Percentiles rank a stretch among this genome's conserved stretches.
phyloP scores from a whole-genome alignment of 305 asterid genomes.

The Lippia alba region DNA sequence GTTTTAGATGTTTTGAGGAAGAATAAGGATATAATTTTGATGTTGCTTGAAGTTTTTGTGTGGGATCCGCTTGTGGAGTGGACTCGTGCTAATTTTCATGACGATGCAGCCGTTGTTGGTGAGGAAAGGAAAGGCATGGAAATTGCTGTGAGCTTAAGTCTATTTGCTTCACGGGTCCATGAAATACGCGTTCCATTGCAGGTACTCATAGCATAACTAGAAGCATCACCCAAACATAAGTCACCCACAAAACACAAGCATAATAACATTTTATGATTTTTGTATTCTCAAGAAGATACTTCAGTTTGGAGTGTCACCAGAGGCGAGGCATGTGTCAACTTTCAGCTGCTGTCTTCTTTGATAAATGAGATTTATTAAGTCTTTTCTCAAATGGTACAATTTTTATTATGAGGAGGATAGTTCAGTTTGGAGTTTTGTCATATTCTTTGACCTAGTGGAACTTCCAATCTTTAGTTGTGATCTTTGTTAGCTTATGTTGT shows the following conservation, averaged over 20 bases:
- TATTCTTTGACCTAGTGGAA: slow-evolving; percentile 3
- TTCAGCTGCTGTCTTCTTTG: slow-evolving; percentile 20
- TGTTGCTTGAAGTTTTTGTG: slow-evolving; percentile 92
- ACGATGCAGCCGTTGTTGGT: slow-evolving; percentile 98
- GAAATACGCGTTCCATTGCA: slow-evolving; percentile 97
- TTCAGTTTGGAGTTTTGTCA: slow-evolving; percentile 20
- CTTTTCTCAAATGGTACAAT: not conserved
- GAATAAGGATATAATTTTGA: slow-evolving; percentile 93
- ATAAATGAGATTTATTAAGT: slow-evolving; percentile 29
- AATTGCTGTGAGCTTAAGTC: slow-evolving; percentile 99
- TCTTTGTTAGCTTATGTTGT: slow-evolving; percentile 28
- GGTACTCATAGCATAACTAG: slow-evolving; percentile 52
- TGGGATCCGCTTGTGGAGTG: slow-evolving; percentile 99
- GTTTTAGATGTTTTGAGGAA: slow-evolving; percentile 88
- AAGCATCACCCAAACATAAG: slow-evolving; percentile 11
- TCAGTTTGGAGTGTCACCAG: slow-evolving; percentile 24
- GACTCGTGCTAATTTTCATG: slow-evolving; percentile 99
- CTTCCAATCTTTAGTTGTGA: slow-evolving; percentile 22
- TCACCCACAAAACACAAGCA: slow-evolving; percentile 16
- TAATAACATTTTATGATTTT: slow-evolving; percentile 11
- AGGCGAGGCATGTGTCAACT: slow-evolving; percentile 22
- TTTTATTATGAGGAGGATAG: not conserved
- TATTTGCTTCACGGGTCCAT: slow-evolving; percentile 98
- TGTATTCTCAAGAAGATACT: slow-evolving; percentile 12
- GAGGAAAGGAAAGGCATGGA: slow-evolving; percentile 99